Percentiles rank a stretch among this genome's conserved stretches.
These are phyloP conservation scores for Aspergillus chevalieri DNA, from an alignment of 2,329 filamentous ascomycete genomes.

Conservation along the genomic window DNA sequence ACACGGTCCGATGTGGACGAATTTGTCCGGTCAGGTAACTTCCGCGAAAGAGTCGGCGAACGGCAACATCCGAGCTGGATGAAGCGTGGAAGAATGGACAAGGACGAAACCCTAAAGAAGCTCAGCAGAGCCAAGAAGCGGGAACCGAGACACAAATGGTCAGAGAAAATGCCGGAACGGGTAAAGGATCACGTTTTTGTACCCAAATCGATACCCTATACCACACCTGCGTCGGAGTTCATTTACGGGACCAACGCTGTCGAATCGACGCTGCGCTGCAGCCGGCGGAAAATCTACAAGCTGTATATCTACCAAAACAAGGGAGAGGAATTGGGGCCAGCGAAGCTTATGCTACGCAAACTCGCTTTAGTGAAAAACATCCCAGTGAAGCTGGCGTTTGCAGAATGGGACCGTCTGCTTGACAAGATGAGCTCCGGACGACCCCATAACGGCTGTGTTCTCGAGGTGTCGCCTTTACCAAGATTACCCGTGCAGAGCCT, in stretches of 20 bases:
- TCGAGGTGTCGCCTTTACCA: slow-evolving; percentile 81
- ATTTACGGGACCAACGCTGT: slow-evolving; percentile 81
- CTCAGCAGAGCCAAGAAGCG: slow-evolving; percentile 1
- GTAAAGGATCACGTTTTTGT: slow-evolving; percentile 30
- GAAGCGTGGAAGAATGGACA: not conserved
- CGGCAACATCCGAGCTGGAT: not conserved
- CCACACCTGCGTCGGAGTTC: slow-evolving; percentile 84
- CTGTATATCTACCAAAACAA: slow-evolving; percentile 67
- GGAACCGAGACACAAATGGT: slow-evolving; percentile 10
- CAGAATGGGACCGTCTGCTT: slow-evolving; percentile 60
- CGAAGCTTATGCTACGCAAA: slow-evolving; percentile 30
- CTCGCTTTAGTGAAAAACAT: slow-evolving; percentile 43
- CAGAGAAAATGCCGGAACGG: slow-evolving; percentile 24
- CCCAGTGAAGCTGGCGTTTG: slow-evolving; percentile 54
- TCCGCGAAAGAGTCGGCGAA: slow-evolving; percentile 11
- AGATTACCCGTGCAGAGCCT: slow-evolving; percentile 61
- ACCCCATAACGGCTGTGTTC: slow-evolving; percentile 82
- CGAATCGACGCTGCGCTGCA: slow-evolving; percentile 65
- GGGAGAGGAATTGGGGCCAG: slow-evolving; percentile 46
- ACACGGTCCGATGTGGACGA: slow-evolving; percentile 23
- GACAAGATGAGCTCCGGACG: slow-evolving; percentile 76
- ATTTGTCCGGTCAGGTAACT: slow-evolving; percentile 26
- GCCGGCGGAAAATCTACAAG: slow-evolving; percentile 69
- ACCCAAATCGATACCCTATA: slow-evolving; percentile 56
- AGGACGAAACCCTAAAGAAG: not conserved